These are phyloP conservation scores for Fusarium sambucinum DNA, from an alignment of 2,329 filamentous ascomycete species.

Conservation along the genomic window DNA sequence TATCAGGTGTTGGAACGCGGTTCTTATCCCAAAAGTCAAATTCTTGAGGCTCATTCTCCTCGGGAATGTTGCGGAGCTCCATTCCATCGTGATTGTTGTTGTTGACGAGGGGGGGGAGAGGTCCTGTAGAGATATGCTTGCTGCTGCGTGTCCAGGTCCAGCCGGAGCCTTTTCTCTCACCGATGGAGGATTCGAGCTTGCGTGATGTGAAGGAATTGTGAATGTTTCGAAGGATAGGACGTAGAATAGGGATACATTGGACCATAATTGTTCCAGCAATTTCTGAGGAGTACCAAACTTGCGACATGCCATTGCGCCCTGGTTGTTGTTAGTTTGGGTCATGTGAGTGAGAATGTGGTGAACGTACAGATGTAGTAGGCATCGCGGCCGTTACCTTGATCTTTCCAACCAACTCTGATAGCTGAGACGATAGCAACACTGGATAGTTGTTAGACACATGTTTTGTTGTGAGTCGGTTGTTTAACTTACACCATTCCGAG, in stretches of 20 bases:
- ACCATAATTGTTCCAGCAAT: constrained; percentile 67
- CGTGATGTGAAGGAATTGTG: constrained; percentile 44
- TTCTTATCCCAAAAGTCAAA: constrained; percentile 36
- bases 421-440: constrained; percentile 62
- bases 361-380: constrained; percentile 60
- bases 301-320: constrained; percentile 48
- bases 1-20: constrained; percentile 7
- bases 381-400: constrained; percentile 59
- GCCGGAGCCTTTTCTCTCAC: constrained; percentile 32
- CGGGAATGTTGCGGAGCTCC: constrained; percentile 41
- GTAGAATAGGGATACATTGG: constrained; percentile 65
- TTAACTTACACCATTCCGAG: constrained; percentile 59
- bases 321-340: neutral
- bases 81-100: constrained; percentile 22
- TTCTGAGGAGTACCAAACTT: constrained; percentile 60
- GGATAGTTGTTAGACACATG: neutral
- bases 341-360: rapidly evolving
- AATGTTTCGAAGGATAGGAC: constrained; percentile 57
- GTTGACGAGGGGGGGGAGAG: neutral
- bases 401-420: constrained; percentile 63
- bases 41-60: constrained; percentile 33
- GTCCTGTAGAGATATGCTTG: constrained; percentile 36
- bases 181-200: constrained; percentile 36
- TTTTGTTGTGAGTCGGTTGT: rapidly evolving
- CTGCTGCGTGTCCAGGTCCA: constrained; percentile 42